phyloP scores from a whole-genome alignment of 1,284 basidiomycete genomes.

The Fistulinella staudtii region DNA sequence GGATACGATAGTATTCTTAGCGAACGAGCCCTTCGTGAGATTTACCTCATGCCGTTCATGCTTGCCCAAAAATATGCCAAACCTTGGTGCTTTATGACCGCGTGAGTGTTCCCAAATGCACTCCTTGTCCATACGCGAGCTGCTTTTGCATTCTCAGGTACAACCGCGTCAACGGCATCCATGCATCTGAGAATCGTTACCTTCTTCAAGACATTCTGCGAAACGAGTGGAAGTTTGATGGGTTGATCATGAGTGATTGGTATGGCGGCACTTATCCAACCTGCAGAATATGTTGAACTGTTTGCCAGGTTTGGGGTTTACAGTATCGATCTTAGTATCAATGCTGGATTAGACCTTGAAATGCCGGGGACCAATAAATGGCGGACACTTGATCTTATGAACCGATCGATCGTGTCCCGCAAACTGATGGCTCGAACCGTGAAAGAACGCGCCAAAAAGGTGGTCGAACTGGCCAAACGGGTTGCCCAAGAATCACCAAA shows the following conservation, averaged over 20 bases:
- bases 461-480: constrained; percentile 62
- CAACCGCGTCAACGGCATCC: constrained; percentile 68
- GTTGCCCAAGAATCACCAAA: constrained; percentile 61
- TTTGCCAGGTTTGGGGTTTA: constrained; percentile 61
- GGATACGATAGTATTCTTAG: constrained; percentile 60
- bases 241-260: constrained; percentile 78
- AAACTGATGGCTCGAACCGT: constrained; percentile 66
- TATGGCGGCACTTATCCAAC: constrained; percentile 24
- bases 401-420: constrained; percentile 56
- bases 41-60: constrained; percentile 84
- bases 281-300: background rate
- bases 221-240: constrained; percentile 73
- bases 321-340: constrained; percentile 60
- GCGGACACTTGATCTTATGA: constrained; percentile 61
- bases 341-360: constrained; percentile 76
- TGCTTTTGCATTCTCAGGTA: constrained; percentile 38
- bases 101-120: constrained; percentile 40
- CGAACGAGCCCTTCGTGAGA: constrained; percentile 71
- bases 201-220: constrained; percentile 66
- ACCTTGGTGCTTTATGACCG: constrained; percentile 72
- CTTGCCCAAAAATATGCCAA: constrained; percentile 68
- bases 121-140: background rate
- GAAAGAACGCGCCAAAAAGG: constrained; percentile 63
- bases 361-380: constrained; percentile 75
- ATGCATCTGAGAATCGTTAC: constrained; percentile 63